Base-by-base conservation (phyloP, 495 filamentous ascomycete species). In the Haplographium delicatum region DNA sequence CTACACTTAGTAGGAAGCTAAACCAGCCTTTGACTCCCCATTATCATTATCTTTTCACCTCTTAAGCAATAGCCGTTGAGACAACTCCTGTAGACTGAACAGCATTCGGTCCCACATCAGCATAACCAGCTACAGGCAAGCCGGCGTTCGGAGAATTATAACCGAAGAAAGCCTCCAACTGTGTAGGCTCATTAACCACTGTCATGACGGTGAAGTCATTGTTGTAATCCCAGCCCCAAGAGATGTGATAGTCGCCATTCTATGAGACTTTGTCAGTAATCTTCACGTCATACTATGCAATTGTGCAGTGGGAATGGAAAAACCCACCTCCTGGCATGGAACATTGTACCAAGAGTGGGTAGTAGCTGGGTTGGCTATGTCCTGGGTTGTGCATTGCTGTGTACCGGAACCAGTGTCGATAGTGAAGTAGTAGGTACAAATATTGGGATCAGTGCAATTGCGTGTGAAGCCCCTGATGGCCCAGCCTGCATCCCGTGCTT, bases 151-250 rank as follows among this genome's bases (percentile, higher is more conserved):
- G 55, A 37, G 30, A 11, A 2, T 42, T 41, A 30, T 50, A 58
- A 1, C 55, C 55, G 22, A 59, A 59, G 27, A 27, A 54, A 7
- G 46, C 56, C 15, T 24, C 41, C 8, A 22, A 13, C 3, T 43
- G 24, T 2, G 6, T 11, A 4, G 28, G 11, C 26, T 23, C 23
- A 13, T 59, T 22, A 4, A 54, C 44, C 3, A 48, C 45, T 10
- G 56, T 59, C 30, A 59, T 33, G 10, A 54, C 51, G 11, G 51
- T 47, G 46, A 59, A 59, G 22, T 59, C 47, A 26, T 18, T 25
- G 3, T 10, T 7, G 22, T 41, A 30, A n/a, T 59, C 23, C 35
- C 39, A 59, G 9, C 51, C 56, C 56, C 56, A 54, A n/a, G 55
- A 58, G 28, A 58, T 44, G n/a, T 43, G 31, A 16, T 15, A 52